phyloP scores from a whole-genome alignment of 2,329 filamentous ascomycete genomes.

The Truncatella angustata region DNA sequence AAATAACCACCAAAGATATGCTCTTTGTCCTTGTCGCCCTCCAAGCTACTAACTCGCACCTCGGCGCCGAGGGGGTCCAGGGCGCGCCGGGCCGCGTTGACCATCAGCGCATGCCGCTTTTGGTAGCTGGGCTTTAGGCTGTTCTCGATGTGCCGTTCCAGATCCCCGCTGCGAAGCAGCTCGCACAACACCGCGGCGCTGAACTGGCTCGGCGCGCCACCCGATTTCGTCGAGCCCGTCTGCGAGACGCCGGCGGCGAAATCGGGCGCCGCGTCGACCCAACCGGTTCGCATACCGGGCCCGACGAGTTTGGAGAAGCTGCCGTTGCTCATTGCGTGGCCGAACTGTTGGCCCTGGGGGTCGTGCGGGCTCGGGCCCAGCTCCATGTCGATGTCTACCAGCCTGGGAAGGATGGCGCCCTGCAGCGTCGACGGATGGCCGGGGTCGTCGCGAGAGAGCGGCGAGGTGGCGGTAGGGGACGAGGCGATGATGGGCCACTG shows the following conservation, averaged over 20 bases:
- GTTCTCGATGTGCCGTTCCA: constrained; percentile 42
- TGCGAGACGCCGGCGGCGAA: constrained; percentile 51
- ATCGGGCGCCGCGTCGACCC: constrained; percentile 66
- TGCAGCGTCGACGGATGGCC: constrained; percentile 16
- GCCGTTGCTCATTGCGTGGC: constrained; percentile 81
- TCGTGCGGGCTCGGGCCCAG: constrained; percentile 50
- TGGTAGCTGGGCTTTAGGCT: constrained; percentile 44
- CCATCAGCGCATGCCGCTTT: constrained; percentile 48
- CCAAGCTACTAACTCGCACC: constrained; percentile 6
- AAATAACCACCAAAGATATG: constrained; percentile 78
- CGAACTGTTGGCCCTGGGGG: constrained; percentile 50
- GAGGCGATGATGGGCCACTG: constrained; percentile 61
- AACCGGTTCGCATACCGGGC: constrained; percentile 82
- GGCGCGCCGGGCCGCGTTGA: constrained; percentile 55
- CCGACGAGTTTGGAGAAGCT: constrained; percentile 86
- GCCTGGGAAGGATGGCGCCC: constrained; percentile 63
- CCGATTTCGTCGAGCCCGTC: constrained; percentile 53
- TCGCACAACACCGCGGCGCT: constrained; percentile 49
- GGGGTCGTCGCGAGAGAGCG: not conserved
- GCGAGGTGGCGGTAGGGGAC: not conserved
- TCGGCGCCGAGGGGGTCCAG: constrained; percentile 62
- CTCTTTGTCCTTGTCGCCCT: constrained; percentile 32
- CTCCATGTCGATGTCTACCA: constrained; percentile 75
- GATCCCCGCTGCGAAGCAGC: constrained; percentile 41
- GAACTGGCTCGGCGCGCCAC: constrained; percentile 58